Base-by-base conservation (phyloP, 169 alveolate species). In the Neospora caninum region DNA sequence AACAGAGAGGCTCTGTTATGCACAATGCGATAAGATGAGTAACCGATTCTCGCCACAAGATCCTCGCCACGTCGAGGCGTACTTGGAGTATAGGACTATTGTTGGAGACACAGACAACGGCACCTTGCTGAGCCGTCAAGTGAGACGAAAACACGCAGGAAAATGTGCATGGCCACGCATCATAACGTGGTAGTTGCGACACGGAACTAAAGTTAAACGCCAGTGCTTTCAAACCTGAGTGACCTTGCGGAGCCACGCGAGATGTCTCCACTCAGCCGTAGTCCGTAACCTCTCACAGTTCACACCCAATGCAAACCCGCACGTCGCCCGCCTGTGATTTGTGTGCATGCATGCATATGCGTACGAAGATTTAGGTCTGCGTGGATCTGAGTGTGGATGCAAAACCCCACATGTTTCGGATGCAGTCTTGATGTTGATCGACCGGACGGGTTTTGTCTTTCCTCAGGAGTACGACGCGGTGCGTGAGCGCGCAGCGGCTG, bases 41-140 rank as follows among this genome's bases (percentile, higher is more conserved):
- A 29, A 53, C 82, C 31, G 84, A 53, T 82, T 88, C 34, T 88
- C 93, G 0, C 83, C 0, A 29, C 34, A 41, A 25, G 84, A 88
- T 39, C 64, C 27, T 7, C 54, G 64, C 64, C 93, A 89, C 18
- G 97, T 98, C 22, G 96, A 97, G 88, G 99, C 99, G 7, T 98
- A 98, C 95, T 78, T 97, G 45, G 98, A 98, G 92, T 98, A 98
- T 92, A 82, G 95, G 67, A 96, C 96, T 31, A 96, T 97, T 45
- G 99, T 98, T 42, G 99, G 99, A 39, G 84, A 53, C 93, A 88
- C 93, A 29, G 93, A 88, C 41, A 69, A 41, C 38, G 84, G 93
- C 86, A 20, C 6, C 41, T 45, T 88, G 42, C 84, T 88, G 4
- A 58, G 53, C 39, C 86, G 31, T 43, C 43, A 53, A 69, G 93